A percentile compares a stretch with the other conserved stretches of the same genome.
Evolutionary conservation across 352 stramenopile genomes (phyloP).

Genomic region (Poterioochromonas sp.): DNA sequence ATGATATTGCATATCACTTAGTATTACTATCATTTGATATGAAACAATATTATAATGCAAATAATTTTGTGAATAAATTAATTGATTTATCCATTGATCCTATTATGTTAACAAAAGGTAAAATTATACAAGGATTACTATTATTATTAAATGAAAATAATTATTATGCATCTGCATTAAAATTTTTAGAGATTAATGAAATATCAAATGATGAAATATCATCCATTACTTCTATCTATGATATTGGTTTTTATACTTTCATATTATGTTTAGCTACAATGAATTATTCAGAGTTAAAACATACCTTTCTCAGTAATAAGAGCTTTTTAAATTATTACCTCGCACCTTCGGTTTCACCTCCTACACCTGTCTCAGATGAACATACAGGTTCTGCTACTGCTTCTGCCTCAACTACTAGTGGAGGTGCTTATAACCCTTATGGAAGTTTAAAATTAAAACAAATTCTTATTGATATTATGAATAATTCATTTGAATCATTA

Average conservation of each 20-base stretch:
- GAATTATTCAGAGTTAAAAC: not conserved
- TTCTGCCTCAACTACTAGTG: too few relatives aligned
- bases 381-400: too few relatives aligned
- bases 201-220: too few relatives aligned
- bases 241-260: not conserved
- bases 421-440: too few relatives aligned
- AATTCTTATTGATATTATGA: not conserved
- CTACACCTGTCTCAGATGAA: too few relatives aligned
- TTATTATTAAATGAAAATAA: not conserved
- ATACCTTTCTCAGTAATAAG: not conserved
- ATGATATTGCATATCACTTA: not conserved
- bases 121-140: not conserved
- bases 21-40: slow-evolving; percentile 6
- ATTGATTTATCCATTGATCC: not conserved
- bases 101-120: not conserved
- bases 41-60: slow-evolving; percentile 9
- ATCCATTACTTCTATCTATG: not conserved
- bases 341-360: not conserved
- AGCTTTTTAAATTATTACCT: not conserved
- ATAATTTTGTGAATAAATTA: slow-evolving; percentile 4
- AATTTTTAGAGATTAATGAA: slow-evolving; percentile 7
- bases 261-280: not conserved
- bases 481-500: not conserved
- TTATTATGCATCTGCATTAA: slow-evolving; percentile 3
- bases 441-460: not conserved